phyloP scores from a whole-genome alignment of 192 early-diverging fungal species.

The Coemansia sp. region DNA sequence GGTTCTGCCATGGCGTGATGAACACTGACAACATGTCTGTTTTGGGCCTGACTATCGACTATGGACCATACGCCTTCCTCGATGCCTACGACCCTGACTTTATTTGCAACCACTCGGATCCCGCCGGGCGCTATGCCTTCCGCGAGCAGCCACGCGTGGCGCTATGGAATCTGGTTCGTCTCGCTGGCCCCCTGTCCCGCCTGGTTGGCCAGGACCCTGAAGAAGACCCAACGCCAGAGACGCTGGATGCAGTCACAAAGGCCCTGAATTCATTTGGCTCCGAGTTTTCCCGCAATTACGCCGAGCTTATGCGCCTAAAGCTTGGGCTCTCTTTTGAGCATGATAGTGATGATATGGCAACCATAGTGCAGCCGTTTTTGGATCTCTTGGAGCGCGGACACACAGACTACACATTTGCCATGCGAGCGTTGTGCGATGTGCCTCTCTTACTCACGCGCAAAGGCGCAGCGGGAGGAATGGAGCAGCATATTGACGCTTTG shows the following conservation, averaged over 20 bases:
- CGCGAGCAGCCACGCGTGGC: conserved; percentile 75
- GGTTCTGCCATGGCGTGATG: conserved; percentile 85
- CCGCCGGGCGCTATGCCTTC: conserved; percentile 72
- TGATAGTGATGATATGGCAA: conserved; percentile 53
- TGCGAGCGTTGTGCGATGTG: conserved; percentile 64
- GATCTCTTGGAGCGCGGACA: conserved; percentile 61
- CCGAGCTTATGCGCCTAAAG: conserved; percentile 61
- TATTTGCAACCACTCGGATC: conserved; percentile 80
- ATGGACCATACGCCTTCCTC: conserved; percentile 83
- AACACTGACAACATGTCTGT: conserved; percentile 93
- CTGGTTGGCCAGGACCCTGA: conserved; percentile 44
- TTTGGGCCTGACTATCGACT: conserved; percentile 80
- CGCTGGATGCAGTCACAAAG: conserved; percentile 36
- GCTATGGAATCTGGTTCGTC: conserved; percentile 73
- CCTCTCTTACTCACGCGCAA: conserved; percentile 23
- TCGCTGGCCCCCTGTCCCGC: conserved; percentile 66
- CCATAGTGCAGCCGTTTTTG: conserved; percentile 64
- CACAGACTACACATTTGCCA: conserved; percentile 75
- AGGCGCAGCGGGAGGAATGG: conserved; percentile 6
- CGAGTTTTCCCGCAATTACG: conserved; percentile 52
- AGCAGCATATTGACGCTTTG: conserved; percentile 20
- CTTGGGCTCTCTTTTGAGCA: conserved; percentile 45
- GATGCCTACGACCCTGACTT: conserved; percentile 79
- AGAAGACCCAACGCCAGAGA: conserved; percentile 16
- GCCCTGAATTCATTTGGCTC: conserved; percentile 56